phyloP scores from a whole-genome alignment of 306 rosid genomes.

The Glycyrrhiza uralensis region DNA sequence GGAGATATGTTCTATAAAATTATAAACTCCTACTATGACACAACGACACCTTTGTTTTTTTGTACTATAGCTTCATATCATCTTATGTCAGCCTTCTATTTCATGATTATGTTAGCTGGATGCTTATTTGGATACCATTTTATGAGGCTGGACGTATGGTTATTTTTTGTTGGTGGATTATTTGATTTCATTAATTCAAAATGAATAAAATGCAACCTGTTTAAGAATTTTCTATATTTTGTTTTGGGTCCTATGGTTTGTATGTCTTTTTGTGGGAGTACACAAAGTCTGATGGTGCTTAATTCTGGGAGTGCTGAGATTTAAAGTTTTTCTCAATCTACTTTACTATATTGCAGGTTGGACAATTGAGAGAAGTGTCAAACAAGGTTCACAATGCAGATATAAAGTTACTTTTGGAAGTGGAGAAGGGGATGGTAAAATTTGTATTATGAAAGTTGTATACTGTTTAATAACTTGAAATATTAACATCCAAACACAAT shows the following conservation, averaged over 20 bases:
- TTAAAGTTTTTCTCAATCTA: too few species aligned
- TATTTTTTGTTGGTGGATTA: not conserved
- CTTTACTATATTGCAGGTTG: too few species aligned
- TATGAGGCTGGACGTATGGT: not conserved
- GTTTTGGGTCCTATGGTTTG: not conserved
- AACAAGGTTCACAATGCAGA: constrained; percentile 34
- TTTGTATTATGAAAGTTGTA: not conserved
- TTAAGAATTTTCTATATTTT: not conserved
- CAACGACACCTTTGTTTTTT: too few species aligned
- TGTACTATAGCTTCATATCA: too few species aligned
- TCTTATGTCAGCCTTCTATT: not conserved
- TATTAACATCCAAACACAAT: too few species aligned
- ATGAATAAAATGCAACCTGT: too few species aligned
- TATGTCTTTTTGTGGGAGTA: not conserved
- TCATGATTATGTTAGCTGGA: not conserved
- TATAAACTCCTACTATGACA: too few species aligned
- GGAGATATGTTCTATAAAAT: too few species aligned
- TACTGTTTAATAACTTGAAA: not conserved
- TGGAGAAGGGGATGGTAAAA: constrained; percentile 28
- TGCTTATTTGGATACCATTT: not conserved
- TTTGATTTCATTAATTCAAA: not conserved
- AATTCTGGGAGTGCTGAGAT: not conserved
- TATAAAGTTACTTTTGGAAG: constrained; percentile 34
- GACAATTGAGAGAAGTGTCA: too few species aligned
- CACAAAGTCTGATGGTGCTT: not conserved